These are phyloP conservation scores for Fusarium gaditjirri DNA, from an alignment of 2,329 filamentous ascomycete species.

Conservation along the genomic window DNA sequence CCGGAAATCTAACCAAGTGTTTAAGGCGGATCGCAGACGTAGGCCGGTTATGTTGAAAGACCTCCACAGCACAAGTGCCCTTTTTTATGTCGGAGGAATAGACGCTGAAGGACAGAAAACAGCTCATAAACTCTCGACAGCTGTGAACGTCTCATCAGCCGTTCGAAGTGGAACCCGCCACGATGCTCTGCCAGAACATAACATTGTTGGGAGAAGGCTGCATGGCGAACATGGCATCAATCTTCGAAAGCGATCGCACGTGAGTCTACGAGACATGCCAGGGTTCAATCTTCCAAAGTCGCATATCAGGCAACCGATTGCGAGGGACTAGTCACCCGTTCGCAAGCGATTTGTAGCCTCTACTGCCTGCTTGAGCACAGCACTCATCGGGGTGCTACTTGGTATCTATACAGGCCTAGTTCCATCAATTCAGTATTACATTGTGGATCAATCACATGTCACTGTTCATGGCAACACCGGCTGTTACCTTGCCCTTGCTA, in stretches of 20 bases:
- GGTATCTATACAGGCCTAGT: slow-evolving; percentile 83
- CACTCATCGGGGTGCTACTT: slow-evolving; percentile 74
- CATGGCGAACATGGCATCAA: slow-evolving; percentile 52
- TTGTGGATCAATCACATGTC: slow-evolving; percentile 74
- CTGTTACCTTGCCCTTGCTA: slow-evolving; percentile 75
- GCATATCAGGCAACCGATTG: slow-evolving; percentile 72
- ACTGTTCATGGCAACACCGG: slow-evolving; percentile 79
- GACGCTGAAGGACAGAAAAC: not conserved
- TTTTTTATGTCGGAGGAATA: not conserved
- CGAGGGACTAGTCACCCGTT: slow-evolving; percentile 74
- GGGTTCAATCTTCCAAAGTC: slow-evolving; percentile 64
- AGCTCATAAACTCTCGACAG: not conserved
- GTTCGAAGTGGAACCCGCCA: slow-evolving; percentile 34
- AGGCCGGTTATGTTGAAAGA: not conserved
- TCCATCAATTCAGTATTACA: slow-evolving; percentile 81
- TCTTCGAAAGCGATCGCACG: slow-evolving; percentile 62
- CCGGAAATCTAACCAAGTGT: slow-evolving; percentile 26
- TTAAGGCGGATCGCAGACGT: not conserved
- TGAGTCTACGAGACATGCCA: slow-evolving; percentile 62
- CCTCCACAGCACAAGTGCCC: not conserved
- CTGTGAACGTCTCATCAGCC: not conserved
- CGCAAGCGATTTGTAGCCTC: slow-evolving; percentile 76
- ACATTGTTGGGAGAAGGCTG: slow-evolving; percentile 41
- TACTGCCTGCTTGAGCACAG: slow-evolving; percentile 78
- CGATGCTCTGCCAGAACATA: slow-evolving; percentile 41